These are phyloP conservation scores for Fusarium napiforme DNA, from an alignment of 2,329 filamentous ascomycete species.

Conservation along the genomic window DNA sequence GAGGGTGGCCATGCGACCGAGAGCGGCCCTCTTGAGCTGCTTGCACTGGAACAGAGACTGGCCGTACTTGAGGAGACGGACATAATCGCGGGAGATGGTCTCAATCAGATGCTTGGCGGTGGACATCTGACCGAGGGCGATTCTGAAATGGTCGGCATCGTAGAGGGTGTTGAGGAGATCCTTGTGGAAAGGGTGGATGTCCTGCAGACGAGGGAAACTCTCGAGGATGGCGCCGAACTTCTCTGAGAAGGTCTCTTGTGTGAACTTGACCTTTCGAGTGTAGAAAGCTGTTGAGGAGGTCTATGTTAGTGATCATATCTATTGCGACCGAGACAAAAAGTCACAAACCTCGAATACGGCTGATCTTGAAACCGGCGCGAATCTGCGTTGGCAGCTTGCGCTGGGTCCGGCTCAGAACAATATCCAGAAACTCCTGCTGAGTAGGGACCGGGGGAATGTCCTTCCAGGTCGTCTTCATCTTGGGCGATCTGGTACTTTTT, in stretches of 20 bases:
- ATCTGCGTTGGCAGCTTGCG: constrained; percentile 95
- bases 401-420: constrained; percentile 94
- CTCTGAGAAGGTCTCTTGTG: constrained; percentile 94
- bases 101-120: constrained; percentile 97
- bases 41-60: constrained; percentile 99
- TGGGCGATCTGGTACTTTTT: constrained; percentile 50
- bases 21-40: constrained; percentile 93
- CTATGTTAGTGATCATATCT: constrained; percentile 14
- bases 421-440: constrained; percentile 95
- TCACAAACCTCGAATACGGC: constrained; percentile 77
- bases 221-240: constrained; percentile 92
- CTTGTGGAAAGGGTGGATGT: constrained; percentile 94
- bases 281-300: constrained; percentile 76
- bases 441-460: constrained; percentile 90
- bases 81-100: constrained; percentile 95
- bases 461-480: constrained; percentile 74
- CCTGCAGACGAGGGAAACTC: constrained; percentile 89
- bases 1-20: constrained; percentile 98
- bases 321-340: background rate
- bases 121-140: constrained; percentile 93
- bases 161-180: constrained; percentile 93
- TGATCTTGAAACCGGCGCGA: constrained; percentile 92
- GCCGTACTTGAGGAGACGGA: constrained; percentile 90
- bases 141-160: constrained; percentile 97
- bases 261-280: constrained; percentile 98